These are phyloP conservation scores for Candida incommunis DNA, from an alignment of 805 yeast species.

Conservation along the genomic window DNA sequence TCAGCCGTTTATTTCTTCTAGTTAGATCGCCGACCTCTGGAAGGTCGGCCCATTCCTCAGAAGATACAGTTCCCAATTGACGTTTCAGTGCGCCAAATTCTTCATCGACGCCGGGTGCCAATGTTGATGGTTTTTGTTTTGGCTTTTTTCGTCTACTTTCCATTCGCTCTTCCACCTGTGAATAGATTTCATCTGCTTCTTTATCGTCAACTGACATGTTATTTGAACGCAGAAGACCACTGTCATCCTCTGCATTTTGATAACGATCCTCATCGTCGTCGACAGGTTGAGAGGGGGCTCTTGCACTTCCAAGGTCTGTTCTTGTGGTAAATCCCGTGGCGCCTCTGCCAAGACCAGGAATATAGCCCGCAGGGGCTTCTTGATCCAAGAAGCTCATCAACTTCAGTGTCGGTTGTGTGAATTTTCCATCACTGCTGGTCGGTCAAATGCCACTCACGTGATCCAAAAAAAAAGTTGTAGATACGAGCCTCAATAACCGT, in stretches of 20 bases:
- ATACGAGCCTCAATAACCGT: too few species aligned
- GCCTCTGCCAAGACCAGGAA: constrained; percentile 90
- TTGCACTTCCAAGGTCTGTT: constrained; percentile 49
- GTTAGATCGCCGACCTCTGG: constrained; percentile 90
- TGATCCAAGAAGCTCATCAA: constrained; percentile 57
- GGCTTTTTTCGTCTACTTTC: constrained; percentile 16
- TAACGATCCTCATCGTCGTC: constrained; percentile 19
- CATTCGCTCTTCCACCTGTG: constrained; percentile 45
- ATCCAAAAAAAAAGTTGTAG: too few species aligned
- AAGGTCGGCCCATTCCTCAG: constrained; percentile 62
- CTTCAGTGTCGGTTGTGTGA: too few species aligned
- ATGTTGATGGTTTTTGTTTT: constrained; percentile 7
- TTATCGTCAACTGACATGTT: constrained; percentile 40
- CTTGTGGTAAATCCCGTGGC: constrained; percentile 87
- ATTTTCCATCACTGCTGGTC: too few species aligned
- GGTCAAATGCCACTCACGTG: too few species aligned
- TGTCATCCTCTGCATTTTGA: constrained; percentile 20
- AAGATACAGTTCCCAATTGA: constrained; percentile 40
- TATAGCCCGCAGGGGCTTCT: constrained; percentile 78
- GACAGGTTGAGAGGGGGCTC: constrained; percentile 16
- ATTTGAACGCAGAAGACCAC: constrained; percentile 18
- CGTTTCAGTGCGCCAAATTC: constrained; percentile 60
- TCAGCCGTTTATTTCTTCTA: constrained; percentile 54
- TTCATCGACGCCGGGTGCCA: constrained; percentile 9
- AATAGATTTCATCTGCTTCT: constrained; percentile 66